A percentile compares a stretch with the other conserved stretches of the same genome.
Conservation (phyloP, 306 rosid genomes). For the Cucurbita moschata region DNA sequence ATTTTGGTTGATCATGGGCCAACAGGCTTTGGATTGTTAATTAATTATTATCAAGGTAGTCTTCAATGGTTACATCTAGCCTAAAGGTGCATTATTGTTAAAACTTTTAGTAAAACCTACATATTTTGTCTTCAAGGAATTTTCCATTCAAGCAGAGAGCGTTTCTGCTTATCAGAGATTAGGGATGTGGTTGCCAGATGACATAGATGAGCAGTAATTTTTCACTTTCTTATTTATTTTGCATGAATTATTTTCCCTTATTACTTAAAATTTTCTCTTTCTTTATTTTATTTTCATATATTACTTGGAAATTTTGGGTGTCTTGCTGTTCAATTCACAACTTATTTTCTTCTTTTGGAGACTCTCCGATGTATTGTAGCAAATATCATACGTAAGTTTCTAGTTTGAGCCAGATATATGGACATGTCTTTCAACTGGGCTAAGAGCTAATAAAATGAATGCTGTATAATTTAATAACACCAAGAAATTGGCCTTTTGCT, state of each 20-base stretch:
- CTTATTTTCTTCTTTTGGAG: background rate
- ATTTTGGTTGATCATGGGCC: background rate
- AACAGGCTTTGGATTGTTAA: background rate
- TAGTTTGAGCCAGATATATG: background rate
- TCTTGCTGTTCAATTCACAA: background rate
- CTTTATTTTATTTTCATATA: background rate
- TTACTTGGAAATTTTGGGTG: background rate
- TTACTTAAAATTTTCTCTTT: background rate
- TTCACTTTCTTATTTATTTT: background rate
- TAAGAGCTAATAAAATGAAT: background rate
- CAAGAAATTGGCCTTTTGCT: background rate
- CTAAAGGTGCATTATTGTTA: background rate
- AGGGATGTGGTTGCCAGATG: background rate
- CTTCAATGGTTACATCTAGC: background rate
- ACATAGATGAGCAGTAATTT: background rate
- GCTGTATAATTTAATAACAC: background rate
- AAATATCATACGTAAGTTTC: background rate
- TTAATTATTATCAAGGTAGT: background rate
- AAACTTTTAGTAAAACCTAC: background rate
- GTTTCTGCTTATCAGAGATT: background rate
- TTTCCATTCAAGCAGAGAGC: background rate
- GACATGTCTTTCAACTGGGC: background rate
- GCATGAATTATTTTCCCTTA: background rate
- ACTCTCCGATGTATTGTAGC: background rate
- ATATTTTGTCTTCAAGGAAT: background rate